Conservation (phyloP, 1,284 basidiomycete genomes). For the Volvariella surrecta region DNA sequence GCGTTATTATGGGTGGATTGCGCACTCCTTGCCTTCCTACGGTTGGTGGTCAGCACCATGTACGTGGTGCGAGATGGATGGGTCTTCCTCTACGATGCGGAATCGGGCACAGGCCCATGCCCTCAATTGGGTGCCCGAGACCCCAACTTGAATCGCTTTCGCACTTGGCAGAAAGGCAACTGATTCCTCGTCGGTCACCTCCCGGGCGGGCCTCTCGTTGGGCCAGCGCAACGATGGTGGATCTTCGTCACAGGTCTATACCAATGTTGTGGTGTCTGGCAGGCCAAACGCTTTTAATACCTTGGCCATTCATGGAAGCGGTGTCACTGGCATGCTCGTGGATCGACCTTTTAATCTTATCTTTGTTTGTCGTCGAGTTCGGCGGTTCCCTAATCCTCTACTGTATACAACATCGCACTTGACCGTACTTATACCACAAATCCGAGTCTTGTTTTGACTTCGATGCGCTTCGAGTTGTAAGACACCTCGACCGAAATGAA, state of each 20-base stretch:
- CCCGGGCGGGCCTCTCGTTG: background rate
- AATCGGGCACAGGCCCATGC: slow-evolving; percentile 2
- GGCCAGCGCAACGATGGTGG: slow-evolving; percentile 10
- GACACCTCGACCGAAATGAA: no score
- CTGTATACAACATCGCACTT: no score
- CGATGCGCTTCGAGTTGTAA: no score
- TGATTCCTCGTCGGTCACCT: slow-evolving; percentile 11
- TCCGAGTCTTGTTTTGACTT: no score
- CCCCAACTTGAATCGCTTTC: slow-evolving; percentile 1
- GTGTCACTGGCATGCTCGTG: slow-evolving; percentile 16
- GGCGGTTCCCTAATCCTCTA: no score
- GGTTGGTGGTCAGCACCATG: slow-evolving; percentile 9
- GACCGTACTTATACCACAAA: no score
- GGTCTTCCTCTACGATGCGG: slow-evolving; percentile 10
- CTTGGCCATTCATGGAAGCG: slow-evolving; percentile 15
- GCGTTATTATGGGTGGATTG: no score
- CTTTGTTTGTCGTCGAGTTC: no score
- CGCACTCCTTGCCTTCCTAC: slow-evolving; percentile 5
- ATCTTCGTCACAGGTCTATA: slow-evolving; percentile 9
- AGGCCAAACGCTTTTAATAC: slow-evolving; percentile 13
- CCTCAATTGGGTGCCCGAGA: slow-evolving; percentile 6
- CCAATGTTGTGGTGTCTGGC: slow-evolving; percentile 8
- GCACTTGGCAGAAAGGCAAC: slow-evolving; percentile 10
- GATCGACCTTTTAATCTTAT: slow-evolving; percentile 9
- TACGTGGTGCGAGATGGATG: slow-evolving; percentile 10